These are phyloP conservation scores for Tylopilus sp. DNA, from an alignment of 768 basidiomycete genomes.

Conservation along the genomic window DNA sequence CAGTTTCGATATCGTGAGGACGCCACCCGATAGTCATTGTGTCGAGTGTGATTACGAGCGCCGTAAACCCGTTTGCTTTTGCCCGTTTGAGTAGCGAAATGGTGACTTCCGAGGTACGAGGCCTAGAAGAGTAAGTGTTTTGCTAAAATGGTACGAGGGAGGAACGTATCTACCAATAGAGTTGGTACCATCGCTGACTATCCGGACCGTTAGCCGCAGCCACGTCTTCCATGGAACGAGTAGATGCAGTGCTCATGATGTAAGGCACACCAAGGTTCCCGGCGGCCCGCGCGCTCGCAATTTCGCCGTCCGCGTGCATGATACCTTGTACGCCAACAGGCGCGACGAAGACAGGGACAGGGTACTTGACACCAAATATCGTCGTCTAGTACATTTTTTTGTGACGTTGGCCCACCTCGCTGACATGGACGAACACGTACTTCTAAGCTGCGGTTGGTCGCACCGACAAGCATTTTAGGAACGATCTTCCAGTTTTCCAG, in stretches of 20 bases:
- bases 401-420: neutral
- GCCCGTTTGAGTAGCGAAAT: constrained; percentile 64
- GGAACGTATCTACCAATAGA: constrained; percentile 58
- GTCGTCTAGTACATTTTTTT: constrained; percentile 47
- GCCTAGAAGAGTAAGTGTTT: neutral
- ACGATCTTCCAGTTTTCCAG: constrained; percentile 70
- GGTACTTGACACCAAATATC: constrained; percentile 63
- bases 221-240: constrained; percentile 74
- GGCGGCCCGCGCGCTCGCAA: constrained; percentile 66
- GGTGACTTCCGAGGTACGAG: constrained; percentile 45
- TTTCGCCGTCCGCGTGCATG: constrained; percentile 68
- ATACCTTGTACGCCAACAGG: constrained; percentile 80
- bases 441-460: constrained; percentile 56
- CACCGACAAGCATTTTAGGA: constrained; percentile 71
- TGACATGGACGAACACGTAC: constrained; percentile 35
- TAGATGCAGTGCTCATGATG: constrained; percentile 73
- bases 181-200: constrained; percentile 74
- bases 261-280: constrained; percentile 59
- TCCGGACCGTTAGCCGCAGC: constrained; percentile 62
- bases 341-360: constrained; percentile 61
- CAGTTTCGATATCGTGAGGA: constrained; percentile 63
- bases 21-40: constrained; percentile 74
- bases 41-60: constrained; percentile 78
- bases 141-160: no score
- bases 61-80: constrained; percentile 61